Conservation (phyloP, 805 yeast species). For the Ogataea henricii region DNA sequence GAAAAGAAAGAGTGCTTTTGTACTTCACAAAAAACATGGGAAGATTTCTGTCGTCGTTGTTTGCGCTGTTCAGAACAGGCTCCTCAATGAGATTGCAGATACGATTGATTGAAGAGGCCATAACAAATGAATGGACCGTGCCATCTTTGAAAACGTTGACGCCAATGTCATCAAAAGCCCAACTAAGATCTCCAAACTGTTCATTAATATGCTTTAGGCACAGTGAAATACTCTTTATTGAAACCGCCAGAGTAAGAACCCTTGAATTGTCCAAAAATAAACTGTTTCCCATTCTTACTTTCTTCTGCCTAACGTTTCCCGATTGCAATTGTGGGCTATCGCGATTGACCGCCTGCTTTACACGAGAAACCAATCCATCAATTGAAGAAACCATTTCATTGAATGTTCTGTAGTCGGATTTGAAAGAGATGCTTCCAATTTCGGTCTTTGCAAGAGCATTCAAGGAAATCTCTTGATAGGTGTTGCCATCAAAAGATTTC, state of each 20-base stretch:
- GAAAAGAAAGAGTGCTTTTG: constrained; percentile 42
- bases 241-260: constrained; percentile 15
- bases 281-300: constrained; percentile 30
- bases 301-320: constrained; percentile 10
- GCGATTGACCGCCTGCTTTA: neutral
- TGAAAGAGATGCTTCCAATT: constrained; percentile 32
- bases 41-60: constrained; percentile 33
- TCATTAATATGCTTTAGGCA: constrained; percentile 24
- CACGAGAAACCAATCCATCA: neutral
- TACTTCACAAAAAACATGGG: constrained; percentile 46
- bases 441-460: constrained; percentile 13
- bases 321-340: neutral
- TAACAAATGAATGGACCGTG: constrained; percentile 14
- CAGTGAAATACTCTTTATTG: constrained; percentile 18
- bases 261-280: constrained; percentile 24
- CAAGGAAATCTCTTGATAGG: constrained; percentile 31
- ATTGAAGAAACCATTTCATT: constrained; percentile 20
- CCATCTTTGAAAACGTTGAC: constrained; percentile 21
- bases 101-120: constrained; percentile 16
- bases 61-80: constrained; percentile 35
- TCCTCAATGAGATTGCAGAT: constrained; percentile 23
- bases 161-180: constrained; percentile 20
- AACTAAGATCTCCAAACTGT: constrained; percentile 37
- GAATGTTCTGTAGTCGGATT: constrained; percentile 33
- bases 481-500: constrained; percentile 28